phyloP scores from a whole-genome alignment of 768 basidiomycete species.

The Hericium coralloides region DNA sequence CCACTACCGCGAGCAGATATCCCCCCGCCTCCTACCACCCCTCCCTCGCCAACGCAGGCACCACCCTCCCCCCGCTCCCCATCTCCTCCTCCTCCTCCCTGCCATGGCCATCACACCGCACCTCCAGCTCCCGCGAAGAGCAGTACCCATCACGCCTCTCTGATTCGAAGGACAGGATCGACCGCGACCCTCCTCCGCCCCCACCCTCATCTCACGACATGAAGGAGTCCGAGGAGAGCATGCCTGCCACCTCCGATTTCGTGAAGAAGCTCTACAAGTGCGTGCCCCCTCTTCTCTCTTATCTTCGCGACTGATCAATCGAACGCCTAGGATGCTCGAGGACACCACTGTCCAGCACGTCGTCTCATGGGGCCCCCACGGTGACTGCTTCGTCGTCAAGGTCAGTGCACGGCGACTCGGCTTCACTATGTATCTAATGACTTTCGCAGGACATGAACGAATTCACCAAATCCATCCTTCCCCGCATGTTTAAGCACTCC shows the following conservation, averaged over 20 bases:
- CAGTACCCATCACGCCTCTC: conserved; percentile 20
- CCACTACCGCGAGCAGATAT: conserved; percentile 21
- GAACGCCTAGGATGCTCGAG: conserved; percentile 68
- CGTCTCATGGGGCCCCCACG: conserved; percentile 76
- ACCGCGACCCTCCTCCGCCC: conserved; percentile 10
- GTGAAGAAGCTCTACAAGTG: conserved; percentile 93
- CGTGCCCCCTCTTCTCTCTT: conserved; percentile 14
- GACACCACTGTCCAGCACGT: conserved; percentile 63
- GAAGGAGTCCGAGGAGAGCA: conserved; percentile 46
- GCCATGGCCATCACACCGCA: conserved; percentile 25
- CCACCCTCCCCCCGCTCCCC: conserved; percentile 20
- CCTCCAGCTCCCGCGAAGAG: conserved; percentile 26
- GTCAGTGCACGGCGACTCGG: conserved; percentile 4
- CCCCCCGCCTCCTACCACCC: conserved; percentile 28
- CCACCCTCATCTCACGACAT: conserved; percentile 2
- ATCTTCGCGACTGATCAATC: background rate
- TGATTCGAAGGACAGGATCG: conserved; percentile 17
- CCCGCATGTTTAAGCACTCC: conserved; percentile 90
- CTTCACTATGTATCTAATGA: background rate
- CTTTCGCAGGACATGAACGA: conserved; percentile 77
- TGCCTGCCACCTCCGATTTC: conserved; percentile 88
- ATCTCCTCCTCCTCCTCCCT: conserved; percentile 19
- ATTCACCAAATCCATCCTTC: conserved; percentile 84
- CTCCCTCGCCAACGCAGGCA: conserved; percentile 23
- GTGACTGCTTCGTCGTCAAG: conserved; percentile 89